A percentile compares a stretch with the other conserved stretches of the same genome.
phyloP scores from a whole-genome alignment of 306 rosid genomes.

The Coriaria nepalensis region DNA sequence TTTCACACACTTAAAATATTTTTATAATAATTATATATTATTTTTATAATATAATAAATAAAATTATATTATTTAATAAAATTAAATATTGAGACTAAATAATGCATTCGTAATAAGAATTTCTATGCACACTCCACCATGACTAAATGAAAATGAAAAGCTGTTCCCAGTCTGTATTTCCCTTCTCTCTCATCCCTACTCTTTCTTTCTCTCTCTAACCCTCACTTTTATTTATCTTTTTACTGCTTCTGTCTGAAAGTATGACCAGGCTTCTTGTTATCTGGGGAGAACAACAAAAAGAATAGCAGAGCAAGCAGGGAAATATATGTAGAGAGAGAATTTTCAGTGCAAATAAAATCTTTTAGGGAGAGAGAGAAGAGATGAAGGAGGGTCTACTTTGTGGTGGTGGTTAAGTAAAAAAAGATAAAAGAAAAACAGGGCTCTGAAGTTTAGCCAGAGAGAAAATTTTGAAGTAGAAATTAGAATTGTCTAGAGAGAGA shows the following conservation, averaged over 20 bases:
- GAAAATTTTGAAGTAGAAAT: constrained; percentile 12
- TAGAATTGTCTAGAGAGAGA: constrained; percentile 12
- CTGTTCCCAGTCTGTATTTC: constrained; percentile 4
- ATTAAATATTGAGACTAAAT: too few relatives aligned
- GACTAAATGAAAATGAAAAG: too few relatives aligned
- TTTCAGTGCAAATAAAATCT: too few relatives aligned
- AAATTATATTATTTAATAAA: too few relatives aligned
- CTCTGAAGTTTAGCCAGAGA: constrained; percentile 14
- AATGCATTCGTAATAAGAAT: too few relatives aligned
- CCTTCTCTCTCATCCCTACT: not conserved
- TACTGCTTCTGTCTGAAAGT: constrained; percentile 12
- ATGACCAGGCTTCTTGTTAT: constrained; percentile 19
- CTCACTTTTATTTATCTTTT: constrained; percentile 2
- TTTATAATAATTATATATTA: too few relatives aligned
- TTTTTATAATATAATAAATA: too few relatives aligned
- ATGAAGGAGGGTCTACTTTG: constrained; percentile 7
- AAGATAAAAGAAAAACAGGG: constrained; percentile 1
- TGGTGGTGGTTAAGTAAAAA: too few relatives aligned
- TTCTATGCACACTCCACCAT: too few relatives aligned
- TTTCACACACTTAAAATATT: too few relatives aligned
- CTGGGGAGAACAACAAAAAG: constrained; percentile 32
- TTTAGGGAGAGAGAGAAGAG: constrained; percentile 5
- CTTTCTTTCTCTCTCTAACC: constrained; percentile 8
- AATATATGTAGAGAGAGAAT: constrained; percentile 9
- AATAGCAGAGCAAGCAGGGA: constrained; percentile 11